Evolutionary conservation across 2,329 filamentous ascomycete genomes (phyloP).

Genomic region (Penicillium olsonii): DNA sequence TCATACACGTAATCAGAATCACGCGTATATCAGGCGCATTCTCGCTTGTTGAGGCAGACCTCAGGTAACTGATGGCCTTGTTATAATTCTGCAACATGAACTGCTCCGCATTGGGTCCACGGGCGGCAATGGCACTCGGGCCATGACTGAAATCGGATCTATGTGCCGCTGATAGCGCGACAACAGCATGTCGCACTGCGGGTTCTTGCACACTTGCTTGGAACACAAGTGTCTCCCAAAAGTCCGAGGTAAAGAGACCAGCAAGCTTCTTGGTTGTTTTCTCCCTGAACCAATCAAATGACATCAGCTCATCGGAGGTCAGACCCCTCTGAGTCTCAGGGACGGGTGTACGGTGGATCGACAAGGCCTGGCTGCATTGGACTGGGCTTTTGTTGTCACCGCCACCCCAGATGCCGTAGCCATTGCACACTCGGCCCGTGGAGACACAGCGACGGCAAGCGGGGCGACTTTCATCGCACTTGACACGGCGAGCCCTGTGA

Average conservation of each 20-base stretch:
- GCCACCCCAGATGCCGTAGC: slow-evolving; percentile 47
- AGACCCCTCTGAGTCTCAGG: slow-evolving; percentile 13
- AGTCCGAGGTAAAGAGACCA: slow-evolving; percentile 36
- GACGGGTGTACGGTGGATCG: slow-evolving; percentile 13
- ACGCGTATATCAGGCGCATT: slow-evolving; percentile 33
- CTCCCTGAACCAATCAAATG: slow-evolving; percentile 32
- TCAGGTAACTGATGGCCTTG: slow-evolving; percentile 42
- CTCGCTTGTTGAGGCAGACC: slow-evolving; percentile 22
- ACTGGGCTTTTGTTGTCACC: slow-evolving; percentile 28
- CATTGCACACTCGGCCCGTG: slow-evolving; percentile 41
- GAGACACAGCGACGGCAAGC: slow-evolving; percentile 38
- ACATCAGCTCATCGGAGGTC: slow-evolving; percentile 22
- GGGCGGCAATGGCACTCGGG: slow-evolving; percentile 1
- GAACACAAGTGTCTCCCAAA: slow-evolving; percentile 44
- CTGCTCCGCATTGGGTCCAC: slow-evolving; percentile 26
- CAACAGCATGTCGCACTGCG: slow-evolving; percentile 44
- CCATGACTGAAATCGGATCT: slow-evolving; percentile 15
- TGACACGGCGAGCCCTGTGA: slow-evolving; percentile 30
- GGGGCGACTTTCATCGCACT: slow-evolving; percentile 43
- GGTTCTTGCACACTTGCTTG: slow-evolving; percentile 43
- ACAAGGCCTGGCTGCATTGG: slow-evolving; percentile 17
- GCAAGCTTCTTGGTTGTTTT: slow-evolving; percentile 35
- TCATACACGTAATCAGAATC: slow-evolving; percentile 44
- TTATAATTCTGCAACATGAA: slow-evolving; percentile 42
- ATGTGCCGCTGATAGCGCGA: slow-evolving; percentile 45